Conservation (phyloP, 306 rosid species). For the Gillenia trifoliata region DNA sequence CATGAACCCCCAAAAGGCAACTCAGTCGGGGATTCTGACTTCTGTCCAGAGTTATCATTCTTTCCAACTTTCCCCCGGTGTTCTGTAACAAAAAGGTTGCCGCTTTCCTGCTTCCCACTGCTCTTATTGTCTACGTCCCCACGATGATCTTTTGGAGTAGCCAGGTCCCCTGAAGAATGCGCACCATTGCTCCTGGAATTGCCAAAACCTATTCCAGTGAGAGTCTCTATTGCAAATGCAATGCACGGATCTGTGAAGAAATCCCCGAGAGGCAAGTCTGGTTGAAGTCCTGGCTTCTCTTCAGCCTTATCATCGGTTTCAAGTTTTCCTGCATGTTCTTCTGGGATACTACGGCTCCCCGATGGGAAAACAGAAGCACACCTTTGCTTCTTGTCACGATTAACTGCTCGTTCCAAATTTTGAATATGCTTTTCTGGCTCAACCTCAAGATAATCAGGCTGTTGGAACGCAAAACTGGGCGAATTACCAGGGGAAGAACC, state of each 20-base stretch:
- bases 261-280: constrained; percentile 48
- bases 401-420: constrained; percentile 13
- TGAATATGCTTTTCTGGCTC: constrained; percentile 18
- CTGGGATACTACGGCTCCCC: constrained; percentile 13
- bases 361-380: constrained; percentile 11
- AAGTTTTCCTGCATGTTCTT: constrained; percentile 15
- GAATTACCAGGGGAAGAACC: constrained; percentile 23
- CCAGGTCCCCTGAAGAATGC: constrained; percentile 19
- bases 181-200: constrained; percentile 21
- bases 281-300: constrained; percentile 27
- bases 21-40: constrained; percentile 31
- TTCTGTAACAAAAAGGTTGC: constrained; percentile 7
- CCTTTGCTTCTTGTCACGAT: constrained; percentile 12
- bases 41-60: constrained; percentile 18
- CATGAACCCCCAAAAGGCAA: constrained; percentile 36
- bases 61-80: constrained; percentile 13
- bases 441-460: constrained; percentile 10
- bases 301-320: constrained; percentile 26
- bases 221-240: constrained; percentile 84
- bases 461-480: constrained; percentile 14
- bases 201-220: constrained; percentile 51
- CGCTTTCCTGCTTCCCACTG: neutral
- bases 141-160: constrained; percentile 19
- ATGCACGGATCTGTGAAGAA: constrained; percentile 82
- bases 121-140: constrained; percentile 10